Base-by-base conservation (phyloP, 352 stramenopile genomes). In the Globisporangium perplexum region DNA sequence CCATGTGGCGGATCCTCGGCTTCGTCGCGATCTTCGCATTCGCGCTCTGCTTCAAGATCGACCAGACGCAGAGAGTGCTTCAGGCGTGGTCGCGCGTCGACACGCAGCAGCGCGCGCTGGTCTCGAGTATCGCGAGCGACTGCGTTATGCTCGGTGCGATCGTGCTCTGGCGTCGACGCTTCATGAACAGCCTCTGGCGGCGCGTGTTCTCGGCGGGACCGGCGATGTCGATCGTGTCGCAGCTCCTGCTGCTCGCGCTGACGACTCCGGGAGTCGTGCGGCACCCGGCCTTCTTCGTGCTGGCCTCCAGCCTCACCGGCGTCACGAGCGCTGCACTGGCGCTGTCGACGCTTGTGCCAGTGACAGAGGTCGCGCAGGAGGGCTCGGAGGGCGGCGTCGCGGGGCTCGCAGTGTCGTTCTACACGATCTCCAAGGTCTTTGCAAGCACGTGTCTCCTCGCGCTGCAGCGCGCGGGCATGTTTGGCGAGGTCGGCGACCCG, bases 131-230 rank as follows among this genome's bases (percentile, higher is more conserved):
- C 49, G 45, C 64, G 42, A 65, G 42, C 36, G 68, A 79, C 47
- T 36, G 66, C 11, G 56, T 72, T 17, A 72, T 74, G 70, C 66
- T 79, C 12, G 33, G 59, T 2, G 70, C 70, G 18, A 53, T 79
- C 26, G 18, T 74, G 2, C 14, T 73, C 4, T 77, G 68, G 67
- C 60, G 65, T 20, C 61, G 59, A 45, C 57, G n/a, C 28, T 63
- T 66, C 4, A 68, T 69, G 33, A 79, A 79, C 44, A 48, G 59
- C 28, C 41, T 77, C 14, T 79, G 70, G 70, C 71, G 65, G 31
- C 53, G 46, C 8, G 54, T 77, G n/a, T 79, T 79, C 43, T 44
- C 62, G 1, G 10, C 53, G 7, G 67, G 68, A 24, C 70, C 70
- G 24, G 50, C 18, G 3, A 57, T 72, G 56, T 66, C 65, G 4